Conservation (phyloP, 805 yeast genomes). For the Zygotorulaspora florentina region DNA sequence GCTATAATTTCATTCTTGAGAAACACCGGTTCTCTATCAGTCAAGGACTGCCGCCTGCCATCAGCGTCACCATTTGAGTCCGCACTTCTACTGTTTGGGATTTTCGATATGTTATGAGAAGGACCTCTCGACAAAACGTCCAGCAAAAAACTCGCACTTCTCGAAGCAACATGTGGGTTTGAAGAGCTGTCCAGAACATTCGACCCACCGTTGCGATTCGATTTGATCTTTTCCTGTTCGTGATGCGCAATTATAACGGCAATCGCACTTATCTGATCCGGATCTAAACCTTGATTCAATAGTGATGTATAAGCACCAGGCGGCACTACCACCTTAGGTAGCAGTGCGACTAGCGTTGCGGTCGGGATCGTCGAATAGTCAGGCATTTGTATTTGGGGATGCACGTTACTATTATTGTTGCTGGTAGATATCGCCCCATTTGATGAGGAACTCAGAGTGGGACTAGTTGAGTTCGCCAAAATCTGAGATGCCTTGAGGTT, state of each 20-base stretch:
- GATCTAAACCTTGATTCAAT: slow-evolving; percentile 60
- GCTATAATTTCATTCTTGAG: too few species aligned
- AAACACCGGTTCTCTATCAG: too few species aligned
- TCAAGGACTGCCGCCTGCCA: not conserved
- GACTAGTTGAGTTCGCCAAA: slow-evolving; percentile 11
- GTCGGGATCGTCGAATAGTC: slow-evolving; percentile 33
- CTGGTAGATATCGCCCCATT: not conserved
- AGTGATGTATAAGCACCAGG: slow-evolving; percentile 65
- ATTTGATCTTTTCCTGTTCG: slow-evolving; percentile 36
- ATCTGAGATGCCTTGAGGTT: slow-evolving; percentile 17
- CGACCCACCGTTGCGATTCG: slow-evolving; percentile 52
- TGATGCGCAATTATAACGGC: slow-evolving; percentile 73
- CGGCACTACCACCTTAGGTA: slow-evolving; percentile 67
- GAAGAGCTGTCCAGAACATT: slow-evolving; percentile 83
- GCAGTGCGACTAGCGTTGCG: slow-evolving; percentile 37
- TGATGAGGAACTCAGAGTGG: slow-evolving; percentile 2
- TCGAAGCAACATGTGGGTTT: slow-evolving; percentile 39
- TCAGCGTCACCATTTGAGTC: not conserved
- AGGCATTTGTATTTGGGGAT: slow-evolving; percentile 26
- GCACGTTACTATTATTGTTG: not conserved
- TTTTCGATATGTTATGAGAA: not conserved
- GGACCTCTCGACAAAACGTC: slow-evolving; percentile 4
- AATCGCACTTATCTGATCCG: slow-evolving; percentile 66
- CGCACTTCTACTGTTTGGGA: not conserved
- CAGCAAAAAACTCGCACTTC: slow-evolving; percentile 8